phyloP scores from a whole-genome alignment of 2,329 filamentous ascomycete genomes.

The Coniochaeta prunicola region DNA sequence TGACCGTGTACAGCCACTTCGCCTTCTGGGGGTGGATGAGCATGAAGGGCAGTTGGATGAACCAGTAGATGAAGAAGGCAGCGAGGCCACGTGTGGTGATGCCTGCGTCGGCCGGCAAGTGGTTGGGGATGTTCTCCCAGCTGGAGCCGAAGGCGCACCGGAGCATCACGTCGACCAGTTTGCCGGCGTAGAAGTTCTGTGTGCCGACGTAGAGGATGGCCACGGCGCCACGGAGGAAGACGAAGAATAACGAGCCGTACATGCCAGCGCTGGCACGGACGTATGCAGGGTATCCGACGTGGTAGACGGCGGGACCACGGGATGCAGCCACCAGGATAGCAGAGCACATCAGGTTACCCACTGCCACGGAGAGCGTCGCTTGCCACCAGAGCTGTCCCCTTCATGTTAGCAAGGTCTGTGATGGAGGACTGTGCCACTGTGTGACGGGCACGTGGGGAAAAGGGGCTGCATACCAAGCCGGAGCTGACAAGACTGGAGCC shows the following conservation, averaged over 20 bases:
- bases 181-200: background rate
- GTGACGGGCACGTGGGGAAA: too few species aligned
- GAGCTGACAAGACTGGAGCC: too few species aligned
- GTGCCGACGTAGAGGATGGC: background rate
- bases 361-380: too few species aligned
- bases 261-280: background rate
- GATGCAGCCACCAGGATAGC: too few species aligned
- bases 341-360: too few species aligned
- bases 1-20: slow-evolving; percentile 17
- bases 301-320: too few species aligned
- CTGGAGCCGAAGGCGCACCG: background rate
- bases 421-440: too few species aligned
- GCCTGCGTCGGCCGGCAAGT: background rate
- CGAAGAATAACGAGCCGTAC: slow-evolving; percentile 3
- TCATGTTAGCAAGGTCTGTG: too few species aligned
- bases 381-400: too few species aligned
- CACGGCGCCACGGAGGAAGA: background rate
- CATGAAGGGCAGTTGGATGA: background rate
- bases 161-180: background rate
- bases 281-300: too few species aligned
- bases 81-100: background rate
- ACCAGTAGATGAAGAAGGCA: background rate
- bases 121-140: background rate
- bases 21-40: slow-evolving; percentile 23
- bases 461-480: too few species aligned